Conservation (phyloP, 2,329 filamentous ascomycete genomes). For the Acrocalymma vagum region DNA sequence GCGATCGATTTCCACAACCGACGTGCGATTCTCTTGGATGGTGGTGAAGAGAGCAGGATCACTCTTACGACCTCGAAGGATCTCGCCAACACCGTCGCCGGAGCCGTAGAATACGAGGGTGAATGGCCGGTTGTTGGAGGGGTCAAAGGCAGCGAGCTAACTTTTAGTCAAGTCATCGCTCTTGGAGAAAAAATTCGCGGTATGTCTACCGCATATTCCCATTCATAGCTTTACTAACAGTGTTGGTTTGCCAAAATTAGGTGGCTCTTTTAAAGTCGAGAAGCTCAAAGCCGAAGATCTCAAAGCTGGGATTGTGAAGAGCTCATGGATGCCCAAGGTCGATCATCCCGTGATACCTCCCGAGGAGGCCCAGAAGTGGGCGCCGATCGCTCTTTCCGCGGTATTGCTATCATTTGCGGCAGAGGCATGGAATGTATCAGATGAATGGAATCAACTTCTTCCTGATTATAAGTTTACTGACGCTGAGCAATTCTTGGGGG, state of each 20-base stretch:
- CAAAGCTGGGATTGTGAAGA: constrained; percentile 46
- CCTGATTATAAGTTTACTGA: constrained; percentile 52
- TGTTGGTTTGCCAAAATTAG: constrained; percentile 18
- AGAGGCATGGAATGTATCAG: constrained; percentile 51
- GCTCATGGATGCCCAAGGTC: constrained; percentile 49
- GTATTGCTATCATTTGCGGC: constrained; percentile 48
- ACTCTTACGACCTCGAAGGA: constrained; percentile 27
- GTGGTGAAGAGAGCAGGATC: constrained; percentile 43
- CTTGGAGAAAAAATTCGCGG: constrained; percentile 25
- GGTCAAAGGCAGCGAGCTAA: constrained; percentile 16
- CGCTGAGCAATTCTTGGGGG: constrained; percentile 47
- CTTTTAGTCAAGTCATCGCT: constrained; percentile 14
- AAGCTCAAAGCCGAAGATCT: constrained; percentile 56
- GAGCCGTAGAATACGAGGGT: constrained; percentile 25
- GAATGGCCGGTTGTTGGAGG: constrained; percentile 30
- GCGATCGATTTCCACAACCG: constrained; percentile 21
- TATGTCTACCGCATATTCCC: constrained; percentile 3
- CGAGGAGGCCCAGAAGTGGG: constrained; percentile 40
- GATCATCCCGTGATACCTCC: constrained; percentile 38
- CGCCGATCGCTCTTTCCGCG: constrained; percentile 48
- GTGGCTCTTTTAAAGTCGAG: constrained; percentile 53
- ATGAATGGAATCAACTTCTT: constrained; percentile 55
- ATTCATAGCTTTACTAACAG: background rate
- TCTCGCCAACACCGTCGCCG: constrained; percentile 21
- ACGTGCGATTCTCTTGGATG: constrained; percentile 20